These are phyloP conservation scores for Ceratobasidium theobromae DNA, from an alignment of 1,284 basidiomycete genomes.

Conservation along the genomic window DNA sequence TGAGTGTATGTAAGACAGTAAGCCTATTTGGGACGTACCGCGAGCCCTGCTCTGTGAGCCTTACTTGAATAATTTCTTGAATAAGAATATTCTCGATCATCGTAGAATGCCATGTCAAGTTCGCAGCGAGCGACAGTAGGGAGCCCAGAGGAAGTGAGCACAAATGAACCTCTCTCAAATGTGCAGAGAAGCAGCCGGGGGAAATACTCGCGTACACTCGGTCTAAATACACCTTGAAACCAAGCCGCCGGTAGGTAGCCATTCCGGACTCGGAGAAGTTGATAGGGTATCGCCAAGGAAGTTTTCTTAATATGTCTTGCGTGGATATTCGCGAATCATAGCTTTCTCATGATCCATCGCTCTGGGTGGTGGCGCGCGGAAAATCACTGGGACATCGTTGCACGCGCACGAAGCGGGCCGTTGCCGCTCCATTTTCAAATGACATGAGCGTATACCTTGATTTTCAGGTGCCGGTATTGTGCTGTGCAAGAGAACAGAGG, in stretches of 20 bases:
- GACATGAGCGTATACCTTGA: neutral
- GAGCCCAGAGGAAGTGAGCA: neutral
- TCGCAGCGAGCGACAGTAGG: neutral
- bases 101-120: slow-evolving; percentile 1
- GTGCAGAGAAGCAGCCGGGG: neutral
- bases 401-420: neutral
- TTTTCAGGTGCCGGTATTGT: neutral
- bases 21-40: neutral
- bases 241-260: neutral
- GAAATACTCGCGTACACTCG: neutral
- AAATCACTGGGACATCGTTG: too few relatives aligned
- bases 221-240: too few relatives aligned
- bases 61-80: neutral
- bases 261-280: neutral
- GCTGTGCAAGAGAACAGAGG: neutral
- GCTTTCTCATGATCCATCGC: neutral
- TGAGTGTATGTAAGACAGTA: neutral
- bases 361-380: too few relatives aligned
- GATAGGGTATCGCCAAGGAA: slow-evolving; percentile 2
- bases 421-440: neutral
- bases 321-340: neutral
- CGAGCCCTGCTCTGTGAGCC: neutral
- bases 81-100: neutral
- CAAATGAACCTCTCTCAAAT: neutral
- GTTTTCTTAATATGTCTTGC: neutral